Base-by-base conservation (phyloP, 2,329 filamentous ascomycete species). In the Hansfordia pulvinata region DNA sequence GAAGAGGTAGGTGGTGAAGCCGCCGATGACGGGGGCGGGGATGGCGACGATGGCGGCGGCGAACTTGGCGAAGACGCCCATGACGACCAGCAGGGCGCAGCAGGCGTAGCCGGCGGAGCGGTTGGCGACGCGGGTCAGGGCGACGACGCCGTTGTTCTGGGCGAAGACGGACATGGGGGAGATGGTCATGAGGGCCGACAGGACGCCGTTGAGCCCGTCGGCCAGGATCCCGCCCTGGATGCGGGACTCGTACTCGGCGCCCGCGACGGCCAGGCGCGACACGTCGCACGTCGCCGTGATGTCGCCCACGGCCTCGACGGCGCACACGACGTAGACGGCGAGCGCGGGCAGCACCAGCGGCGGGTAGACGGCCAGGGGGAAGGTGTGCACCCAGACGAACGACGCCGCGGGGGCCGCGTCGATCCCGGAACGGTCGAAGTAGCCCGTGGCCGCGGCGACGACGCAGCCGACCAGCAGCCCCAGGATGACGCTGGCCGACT, bases 71-170 rank as follows among this genome's bases (percentile, higher is more conserved):
- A 88, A 84, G 33, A 90, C 58, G 10, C 83, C 83, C 71, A 85
- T 84, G 37, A 90, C 49, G 34, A 90, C 53, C 8, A 90, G 64
- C 58, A 85, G 85, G 41, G 79, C 62, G 47, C 68, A 84, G 44
- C 75, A 79, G 25, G 75, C 78, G 47, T 84, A 85, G 4, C 83
- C 83, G 5, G 81, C 83, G 24, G 74, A 78, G 28, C 82, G 70
- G 48, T 84, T 88, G 1, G 82, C 82, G 47, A 81, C 88, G 10
- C 80, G 68, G 0, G 82, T 90, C 23, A 90, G 60, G 0, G 81
- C 77, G 33, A 90, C 86, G 27, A 88, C 79, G 19, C 81, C 81
- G 46, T 88, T 86, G 56, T 88, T 88, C 49, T 86, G 80, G 0
- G 81, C 81, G 39, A 86, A 86, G 1, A 75, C 78, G 2, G 72